Conservation (phyloP, 2,329 filamentous ascomycete genomes). For the Colletotrichum neosansevieriae region DNA sequence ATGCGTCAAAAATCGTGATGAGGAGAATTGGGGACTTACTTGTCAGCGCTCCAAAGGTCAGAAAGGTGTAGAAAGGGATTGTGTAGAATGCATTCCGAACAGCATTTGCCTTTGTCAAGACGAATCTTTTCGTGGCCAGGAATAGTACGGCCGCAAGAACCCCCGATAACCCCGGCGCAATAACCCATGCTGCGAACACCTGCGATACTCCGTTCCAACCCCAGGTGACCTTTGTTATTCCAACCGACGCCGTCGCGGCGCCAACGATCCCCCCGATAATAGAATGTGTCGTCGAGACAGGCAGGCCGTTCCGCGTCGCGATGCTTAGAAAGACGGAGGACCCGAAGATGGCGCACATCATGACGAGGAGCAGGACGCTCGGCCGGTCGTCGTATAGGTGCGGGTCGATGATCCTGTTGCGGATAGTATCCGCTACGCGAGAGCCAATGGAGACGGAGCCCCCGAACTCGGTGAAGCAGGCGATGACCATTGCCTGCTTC, state of each 20-base stretch:
- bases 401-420: slow-evolving; percentile 59
- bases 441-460: slow-evolving; percentile 55
- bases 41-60: slow-evolving; percentile 51
- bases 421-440: slow-evolving; percentile 58
- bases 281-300: slow-evolving; percentile 67
- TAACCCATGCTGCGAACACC: slow-evolving; percentile 54
- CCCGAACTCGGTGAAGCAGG: slow-evolving; percentile 57
- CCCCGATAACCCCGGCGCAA: slow-evolving; percentile 51
- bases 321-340: slow-evolving; percentile 65
- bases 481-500: slow-evolving; percentile 59
- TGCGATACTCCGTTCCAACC: slow-evolving; percentile 52
- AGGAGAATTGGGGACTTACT: slow-evolving; percentile 44
- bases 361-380: slow-evolving; percentile 63
- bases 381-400: slow-evolving; percentile 58
- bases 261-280: slow-evolving; percentile 59
- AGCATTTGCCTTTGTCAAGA: slow-evolving; percentile 47
- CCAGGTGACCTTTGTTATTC: slow-evolving; percentile 53
- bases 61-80: slow-evolving; percentile 54
- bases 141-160: slow-evolving; percentile 50
- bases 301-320: slow-evolving; percentile 63
- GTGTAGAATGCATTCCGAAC: slow-evolving; percentile 49
- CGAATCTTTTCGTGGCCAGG: slow-evolving; percentile 49
- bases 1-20: no score
- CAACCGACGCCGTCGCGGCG: slow-evolving; percentile 51
- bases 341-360: slow-evolving; percentile 66